Conservation (phyloP, 1,139 yeast genomes). For the Pichia inconspicua region DNA sequence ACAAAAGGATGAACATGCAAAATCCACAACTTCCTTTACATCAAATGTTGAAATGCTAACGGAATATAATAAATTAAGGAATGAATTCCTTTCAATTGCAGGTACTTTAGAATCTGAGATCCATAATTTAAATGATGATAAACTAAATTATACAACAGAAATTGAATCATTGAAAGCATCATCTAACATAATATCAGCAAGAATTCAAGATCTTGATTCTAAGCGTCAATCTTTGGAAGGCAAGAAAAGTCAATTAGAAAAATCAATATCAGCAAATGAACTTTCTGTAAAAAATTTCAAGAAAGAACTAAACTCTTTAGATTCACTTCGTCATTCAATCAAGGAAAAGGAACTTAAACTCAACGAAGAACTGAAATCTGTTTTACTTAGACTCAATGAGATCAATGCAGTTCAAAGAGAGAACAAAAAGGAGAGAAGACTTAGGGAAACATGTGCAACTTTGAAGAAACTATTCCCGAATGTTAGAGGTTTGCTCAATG, state of each 20-base stretch:
- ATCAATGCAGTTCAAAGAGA: slow-evolving; percentile 71
- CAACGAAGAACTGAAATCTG: slow-evolving; percentile 58
- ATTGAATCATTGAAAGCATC: slow-evolving; percentile 39
- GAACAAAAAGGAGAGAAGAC: slow-evolving; percentile 55
- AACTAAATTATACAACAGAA: slow-evolving; percentile 35
- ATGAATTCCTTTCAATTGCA: slow-evolving; percentile 46
- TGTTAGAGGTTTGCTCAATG: slow-evolving; percentile 72
- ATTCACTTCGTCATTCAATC: slow-evolving; percentile 39
- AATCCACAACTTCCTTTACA: slow-evolving; percentile 33
- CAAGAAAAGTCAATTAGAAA: slow-evolving; percentile 31
- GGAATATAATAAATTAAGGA: slow-evolving; percentile 57
- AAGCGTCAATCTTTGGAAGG: slow-evolving; percentile 32
- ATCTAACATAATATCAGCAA: slow-evolving; percentile 33
- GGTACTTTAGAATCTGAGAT: slow-evolving; percentile 55
- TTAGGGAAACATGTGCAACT: slow-evolving; percentile 64
- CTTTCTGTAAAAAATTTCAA: slow-evolving; percentile 33
- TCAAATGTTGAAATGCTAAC: slow-evolving; percentile 26
- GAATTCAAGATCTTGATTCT: slow-evolving; percentile 34
- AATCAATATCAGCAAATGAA: slow-evolving; percentile 25
- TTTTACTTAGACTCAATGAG: slow-evolving; percentile 58
- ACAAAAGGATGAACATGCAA: slow-evolving; percentile 30
- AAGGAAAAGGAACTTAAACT: slow-evolving; percentile 44
- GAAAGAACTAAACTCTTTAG: slow-evolving; percentile 34
- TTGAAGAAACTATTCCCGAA: slow-evolving; percentile 71
- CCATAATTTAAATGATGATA: slow-evolving; percentile 38